Conservation (phyloP, 2,329 filamentous ascomycete species). For the Beauveria medogensis region DNA sequence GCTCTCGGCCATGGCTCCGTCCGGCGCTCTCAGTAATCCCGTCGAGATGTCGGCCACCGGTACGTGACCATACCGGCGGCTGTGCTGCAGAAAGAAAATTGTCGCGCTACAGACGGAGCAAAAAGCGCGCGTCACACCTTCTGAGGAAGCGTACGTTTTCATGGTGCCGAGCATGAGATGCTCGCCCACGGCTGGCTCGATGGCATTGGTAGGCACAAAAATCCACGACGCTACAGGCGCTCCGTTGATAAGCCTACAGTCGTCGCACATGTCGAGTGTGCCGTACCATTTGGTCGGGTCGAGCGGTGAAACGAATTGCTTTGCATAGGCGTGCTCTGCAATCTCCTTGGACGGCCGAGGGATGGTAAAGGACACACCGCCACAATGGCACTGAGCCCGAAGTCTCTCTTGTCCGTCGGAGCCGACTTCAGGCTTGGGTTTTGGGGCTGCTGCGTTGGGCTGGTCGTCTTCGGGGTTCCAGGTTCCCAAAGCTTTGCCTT, state of each 20-base stretch:
- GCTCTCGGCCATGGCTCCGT: constrained; percentile 33
- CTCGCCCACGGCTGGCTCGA: constrained; percentile 28
- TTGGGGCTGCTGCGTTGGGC: constrained; percentile 19
- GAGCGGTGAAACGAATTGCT: constrained; percentile 26
- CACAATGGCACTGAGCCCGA: constrained; percentile 37
- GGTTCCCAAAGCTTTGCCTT: constrained; percentile 21
- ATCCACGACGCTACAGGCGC: constrained; percentile 35
- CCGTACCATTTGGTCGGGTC: constrained; percentile 36
- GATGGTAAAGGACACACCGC: constrained; percentile 39
- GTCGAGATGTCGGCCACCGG: constrained; percentile 34
- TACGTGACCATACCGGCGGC: constrained; percentile 21
- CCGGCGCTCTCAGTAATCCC: constrained; percentile 36
- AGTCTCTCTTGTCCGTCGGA: constrained; percentile 30
- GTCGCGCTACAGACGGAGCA: constrained; percentile 40
- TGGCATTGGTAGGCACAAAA: constrained; percentile 28
- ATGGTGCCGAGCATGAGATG: constrained; percentile 34
- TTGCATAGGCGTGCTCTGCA: constrained; percentile 22
- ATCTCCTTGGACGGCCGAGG: constrained; percentile 28
- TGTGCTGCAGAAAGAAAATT: constrained; percentile 26
- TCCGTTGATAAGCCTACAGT: constrained; percentile 36
- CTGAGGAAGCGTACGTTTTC: constrained; percentile 33
- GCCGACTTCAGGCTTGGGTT: constrained; percentile 24
- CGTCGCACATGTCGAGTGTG: constrained; percentile 32
- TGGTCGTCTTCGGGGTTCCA: constrained; percentile 29
- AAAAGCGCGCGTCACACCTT: constrained; percentile 32